A percentile compares a stretch with the other conserved stretches of the same genome.
Conservation (phyloP, 1,284 basidiomycete genomes). For the Austroboletus novae-zelandiae region DNA sequence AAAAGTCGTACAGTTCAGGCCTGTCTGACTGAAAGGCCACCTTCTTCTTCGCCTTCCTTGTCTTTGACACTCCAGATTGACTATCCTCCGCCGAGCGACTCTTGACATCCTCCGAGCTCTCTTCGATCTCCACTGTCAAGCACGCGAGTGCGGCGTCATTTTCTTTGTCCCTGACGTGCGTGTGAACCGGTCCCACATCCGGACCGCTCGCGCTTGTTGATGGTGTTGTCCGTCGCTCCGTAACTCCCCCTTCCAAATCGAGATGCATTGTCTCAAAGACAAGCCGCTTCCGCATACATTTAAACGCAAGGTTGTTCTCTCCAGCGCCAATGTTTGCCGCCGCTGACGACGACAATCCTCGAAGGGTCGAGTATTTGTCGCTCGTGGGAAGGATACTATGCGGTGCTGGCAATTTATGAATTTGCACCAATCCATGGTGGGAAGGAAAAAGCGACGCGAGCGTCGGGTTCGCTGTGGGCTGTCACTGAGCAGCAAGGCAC, state of each 20-base stretch:
- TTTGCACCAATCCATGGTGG: slow-evolving; percentile 80
- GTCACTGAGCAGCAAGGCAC: slow-evolving; percentile 10
- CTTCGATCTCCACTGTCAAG: slow-evolving; percentile 29
- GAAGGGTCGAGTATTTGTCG: slow-evolving; percentile 73
- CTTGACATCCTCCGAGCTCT: slow-evolving; percentile 7
- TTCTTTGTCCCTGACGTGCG: slow-evolving; percentile 5
- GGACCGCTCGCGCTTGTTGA: slow-evolving; percentile 31
- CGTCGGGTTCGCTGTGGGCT: slow-evolving; percentile 58
- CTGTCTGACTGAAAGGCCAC: slow-evolving; percentile 69
- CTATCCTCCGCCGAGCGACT: not conserved
- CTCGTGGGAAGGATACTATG: slow-evolving; percentile 70
- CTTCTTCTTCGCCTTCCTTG: slow-evolving; percentile 58
- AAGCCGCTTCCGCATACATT: slow-evolving; percentile 83
- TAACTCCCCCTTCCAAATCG: slow-evolving; percentile 88
- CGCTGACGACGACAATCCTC: slow-evolving; percentile 62
- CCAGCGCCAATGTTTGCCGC: slow-evolving; percentile 55
- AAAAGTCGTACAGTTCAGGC: slow-evolving; percentile 65
- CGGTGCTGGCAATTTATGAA: slow-evolving; percentile 70
- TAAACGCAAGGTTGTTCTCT: slow-evolving; percentile 96
- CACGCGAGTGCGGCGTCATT: slow-evolving; percentile 14
- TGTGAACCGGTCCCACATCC: slow-evolving; percentile 22
- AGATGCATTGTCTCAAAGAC: slow-evolving; percentile 92
- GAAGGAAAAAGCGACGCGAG: slow-evolving; percentile 70
- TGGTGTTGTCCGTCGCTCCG: slow-evolving; percentile 76
- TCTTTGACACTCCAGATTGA: slow-evolving; percentile 22